Conservation (phyloP, 805 yeast genomes). For the Cyberlindnera galapagoensis region DNA sequence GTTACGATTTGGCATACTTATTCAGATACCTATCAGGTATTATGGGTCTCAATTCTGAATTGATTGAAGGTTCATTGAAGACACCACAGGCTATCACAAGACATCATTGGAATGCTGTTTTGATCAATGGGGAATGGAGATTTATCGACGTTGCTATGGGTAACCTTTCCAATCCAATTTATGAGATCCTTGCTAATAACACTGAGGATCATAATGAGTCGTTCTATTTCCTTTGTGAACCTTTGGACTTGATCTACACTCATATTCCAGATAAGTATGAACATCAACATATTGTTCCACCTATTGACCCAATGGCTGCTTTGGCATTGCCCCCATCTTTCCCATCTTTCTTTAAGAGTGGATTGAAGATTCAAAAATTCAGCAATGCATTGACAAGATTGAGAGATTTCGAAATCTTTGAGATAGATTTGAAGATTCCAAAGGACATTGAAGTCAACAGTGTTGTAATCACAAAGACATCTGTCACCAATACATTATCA, state of each 20-base stretch:
- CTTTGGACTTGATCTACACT: slow-evolving; percentile 68
- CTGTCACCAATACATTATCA: slow-evolving; percentile 51
- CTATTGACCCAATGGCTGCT: slow-evolving; percentile 71
- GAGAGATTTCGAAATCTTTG: slow-evolving; percentile 70
- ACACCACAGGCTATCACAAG: slow-evolving; percentile 67
- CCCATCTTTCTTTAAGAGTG: slow-evolving; percentile 65
- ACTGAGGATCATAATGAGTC: slow-evolving; percentile 29
- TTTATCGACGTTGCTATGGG: slow-evolving; percentile 71
- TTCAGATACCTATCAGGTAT: slow-evolving; percentile 68
- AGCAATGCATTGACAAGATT: slow-evolving; percentile 72
- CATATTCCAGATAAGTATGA: slow-evolving; percentile 78
- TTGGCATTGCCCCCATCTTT: slow-evolving; percentile 81
- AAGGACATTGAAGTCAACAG: slow-evolving; percentile 62
- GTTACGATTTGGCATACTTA: slow-evolving; percentile 71
- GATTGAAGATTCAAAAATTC: slow-evolving; percentile 56
- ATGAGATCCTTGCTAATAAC: slow-evolving; percentile 31
- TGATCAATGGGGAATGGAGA: slow-evolving; percentile 71
- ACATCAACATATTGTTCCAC: slow-evolving; percentile 83
- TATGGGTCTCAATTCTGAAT: slow-evolving; percentile 65
- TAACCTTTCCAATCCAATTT: slow-evolving; percentile 46
- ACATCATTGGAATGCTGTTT: slow-evolving; percentile 85
- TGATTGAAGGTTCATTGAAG: slow-evolving; percentile 78
- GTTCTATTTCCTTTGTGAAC: slow-evolving; percentile 74
- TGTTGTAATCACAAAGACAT: slow-evolving; percentile 41
- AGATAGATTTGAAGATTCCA: slow-evolving; percentile 70